phyloP scores from a whole-genome alignment of 2,329 filamentous ascomycete genomes.

The Hymenoscyphus fraxineus region DNA sequence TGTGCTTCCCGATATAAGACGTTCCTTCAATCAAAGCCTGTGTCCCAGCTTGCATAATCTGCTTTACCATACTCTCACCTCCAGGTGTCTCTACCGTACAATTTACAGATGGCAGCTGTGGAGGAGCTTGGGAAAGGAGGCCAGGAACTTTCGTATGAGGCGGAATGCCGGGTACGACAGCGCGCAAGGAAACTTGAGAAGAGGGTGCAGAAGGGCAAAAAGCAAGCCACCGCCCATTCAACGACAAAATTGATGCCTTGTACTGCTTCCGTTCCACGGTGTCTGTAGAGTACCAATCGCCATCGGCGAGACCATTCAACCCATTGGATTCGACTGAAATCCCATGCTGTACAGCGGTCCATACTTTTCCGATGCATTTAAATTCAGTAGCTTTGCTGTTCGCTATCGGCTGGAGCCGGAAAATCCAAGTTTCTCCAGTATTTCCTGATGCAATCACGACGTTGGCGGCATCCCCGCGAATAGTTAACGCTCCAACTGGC shows the following conservation, averaged over 20 bases:
- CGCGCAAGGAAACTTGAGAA: conserved; percentile 66
- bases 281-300: conserved; percentile 39
- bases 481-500: conserved; percentile 67
- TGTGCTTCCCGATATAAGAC: conserved; percentile 73
- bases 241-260: conserved; percentile 63
- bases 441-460: conserved; percentile 72
- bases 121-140: conserved; percentile 59
- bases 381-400: conserved; percentile 15
- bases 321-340: conserved; percentile 38
- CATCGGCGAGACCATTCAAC: conserved; percentile 24
- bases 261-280: conserved; percentile 37
- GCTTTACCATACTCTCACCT: conserved; percentile 68
- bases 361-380: conserved; percentile 78
- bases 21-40: conserved; percentile 73
- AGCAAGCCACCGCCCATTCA: conserved; percentile 72
- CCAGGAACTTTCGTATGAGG: conserved; percentile 53
- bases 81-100: conserved; percentile 70
- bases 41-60: conserved; percentile 73
- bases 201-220: conserved; percentile 70
- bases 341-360: conserved; percentile 76
- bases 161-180: conserved; percentile 54
- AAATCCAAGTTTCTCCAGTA: conserved; percentile 87
- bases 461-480: conserved; percentile 69
- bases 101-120: conserved; percentile 63
- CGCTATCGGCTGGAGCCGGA: conserved; percentile 49